Percentiles rank a stretch among this genome's conserved stretches.
Conservation (phyloP, 345 rosid genomes). For the Brassica napus region DNA sequence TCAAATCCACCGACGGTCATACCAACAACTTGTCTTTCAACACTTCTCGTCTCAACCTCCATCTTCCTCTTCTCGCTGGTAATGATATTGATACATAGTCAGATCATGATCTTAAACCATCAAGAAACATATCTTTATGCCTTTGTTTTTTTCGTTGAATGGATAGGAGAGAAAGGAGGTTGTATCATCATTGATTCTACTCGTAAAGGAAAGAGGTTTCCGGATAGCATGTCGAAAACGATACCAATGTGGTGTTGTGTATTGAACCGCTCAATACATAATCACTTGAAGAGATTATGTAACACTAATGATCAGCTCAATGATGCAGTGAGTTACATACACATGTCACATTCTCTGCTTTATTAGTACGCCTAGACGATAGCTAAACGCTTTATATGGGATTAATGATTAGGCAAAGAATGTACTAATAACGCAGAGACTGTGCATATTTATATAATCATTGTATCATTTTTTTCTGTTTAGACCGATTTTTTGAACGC, state of each 20-base stretch:
- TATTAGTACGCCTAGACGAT: neutral
- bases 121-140: neutral
- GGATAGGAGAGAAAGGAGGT: conserved; percentile 87
- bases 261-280: conserved; percentile 62
- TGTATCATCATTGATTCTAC: conserved; percentile 87
- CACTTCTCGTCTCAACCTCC: conserved; percentile 87
- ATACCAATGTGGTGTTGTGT: conserved; percentile 94
- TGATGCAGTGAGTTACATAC: conserved; percentile 47
- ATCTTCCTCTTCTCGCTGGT: conserved; percentile 73
- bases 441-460: no score
- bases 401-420: neutral
- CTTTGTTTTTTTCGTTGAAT: conserved; percentile 14
- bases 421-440: no score
- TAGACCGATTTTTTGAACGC: neutral
- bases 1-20: conserved; percentile 97
- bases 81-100: neutral
- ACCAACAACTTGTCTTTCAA: conserved; percentile 81
- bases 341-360: conserved; percentile 4
- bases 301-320: conserved; percentile 22
- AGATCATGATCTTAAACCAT: neutral
- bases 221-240: conserved; percentile 96
- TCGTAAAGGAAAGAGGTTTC: conserved; percentile 87
- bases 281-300: conserved; percentile 40
- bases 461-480: no score
- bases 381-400: neutral